Evolutionary conservation across 306 rosid genomes (phyloP).

Genomic region (Elaeagnus macrophylla): DNA sequence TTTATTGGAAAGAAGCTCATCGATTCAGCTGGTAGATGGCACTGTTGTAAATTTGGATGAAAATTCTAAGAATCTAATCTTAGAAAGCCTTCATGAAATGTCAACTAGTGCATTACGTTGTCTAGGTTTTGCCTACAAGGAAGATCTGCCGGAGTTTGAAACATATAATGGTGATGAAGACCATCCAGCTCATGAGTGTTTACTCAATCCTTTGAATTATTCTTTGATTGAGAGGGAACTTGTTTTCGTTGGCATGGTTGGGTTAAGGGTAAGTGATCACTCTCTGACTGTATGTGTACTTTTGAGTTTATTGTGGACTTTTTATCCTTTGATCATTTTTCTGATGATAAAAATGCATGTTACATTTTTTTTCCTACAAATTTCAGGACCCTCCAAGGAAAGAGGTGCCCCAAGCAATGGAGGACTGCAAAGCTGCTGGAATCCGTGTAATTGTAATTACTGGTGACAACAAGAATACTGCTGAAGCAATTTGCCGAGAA

Average conservation of each 20-base stretch:
- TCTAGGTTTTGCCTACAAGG: conserved; percentile 94
- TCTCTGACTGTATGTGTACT: conserved; percentile 5
- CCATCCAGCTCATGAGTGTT: conserved; percentile 81
- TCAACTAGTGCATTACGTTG: conserved; percentile 83
- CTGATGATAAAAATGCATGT: too few relatives aligned
- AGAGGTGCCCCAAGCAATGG: conserved; percentile 76
- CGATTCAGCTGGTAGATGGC: conserved; percentile 66
- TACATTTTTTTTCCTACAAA: too few relatives aligned
- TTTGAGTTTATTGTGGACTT: conserved; percentile 37
- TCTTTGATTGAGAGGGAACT: conserved; percentile 69
- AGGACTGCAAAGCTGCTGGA: conserved; percentile 93
- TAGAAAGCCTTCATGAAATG: conserved; percentile 71
- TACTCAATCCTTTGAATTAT: conserved; percentile 80
- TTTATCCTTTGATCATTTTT: conserved; percentile 7
- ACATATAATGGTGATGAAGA: conserved; percentile 63
- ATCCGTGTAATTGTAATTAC: conserved; percentile 92
- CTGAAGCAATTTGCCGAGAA: conserved; percentile 90
- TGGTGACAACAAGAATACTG: conserved; percentile 88
- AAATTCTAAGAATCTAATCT: conserved; percentile 39
- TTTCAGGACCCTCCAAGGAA: conserved; percentile 69
- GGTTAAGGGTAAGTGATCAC: conserved; percentile 63
- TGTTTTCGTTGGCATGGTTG: conserved; percentile 75
- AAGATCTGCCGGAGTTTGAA: conserved; percentile 42
- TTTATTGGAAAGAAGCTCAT: conserved; percentile 70
- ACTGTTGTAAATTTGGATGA: conserved; percentile 49